phyloP scores from a whole-genome alignment of 2,329 filamentous ascomycete species.

The Fusarium drepaniforme region DNA sequence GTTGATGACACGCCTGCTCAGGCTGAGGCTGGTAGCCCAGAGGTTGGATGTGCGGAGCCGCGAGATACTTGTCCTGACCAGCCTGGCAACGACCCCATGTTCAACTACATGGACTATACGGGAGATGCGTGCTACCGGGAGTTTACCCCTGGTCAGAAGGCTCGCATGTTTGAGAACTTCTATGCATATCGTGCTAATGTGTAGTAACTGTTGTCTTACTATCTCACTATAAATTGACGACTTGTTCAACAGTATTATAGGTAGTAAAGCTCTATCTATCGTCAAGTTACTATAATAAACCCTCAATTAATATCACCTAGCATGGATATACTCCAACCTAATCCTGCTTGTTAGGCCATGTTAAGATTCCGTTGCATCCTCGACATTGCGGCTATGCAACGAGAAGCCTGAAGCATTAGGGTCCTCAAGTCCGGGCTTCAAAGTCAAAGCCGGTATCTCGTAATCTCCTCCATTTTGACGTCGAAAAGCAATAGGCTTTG shows the following conservation, averaged over 20 bases:
- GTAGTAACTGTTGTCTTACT: not conserved
- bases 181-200: not conserved
- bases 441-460: constrained; percentile 17
- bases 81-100: not conserved
- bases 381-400: not conserved
- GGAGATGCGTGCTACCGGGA: not conserved
- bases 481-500: constrained; percentile 13
- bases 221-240: not conserved
- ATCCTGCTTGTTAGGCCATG: not conserved
- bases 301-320: not conserved
- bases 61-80: not conserved
- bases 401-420: constrained; percentile 2
- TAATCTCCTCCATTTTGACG: constrained; percentile 24
- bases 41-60: not conserved
- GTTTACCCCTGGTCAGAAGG: not conserved
- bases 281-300: not conserved
- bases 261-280: not conserved
- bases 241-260: not conserved
- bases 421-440: constrained; percentile 10
- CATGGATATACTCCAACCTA: not conserved
- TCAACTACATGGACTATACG: not conserved
- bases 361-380: not conserved
- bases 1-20: not conserved
- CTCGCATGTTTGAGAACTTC: not conserved
- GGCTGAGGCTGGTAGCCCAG: not conserved